Evolutionary conservation across 2,329 filamentous ascomycete species (phyloP).

Genomic region (Paecilomyces sp.): DNA sequence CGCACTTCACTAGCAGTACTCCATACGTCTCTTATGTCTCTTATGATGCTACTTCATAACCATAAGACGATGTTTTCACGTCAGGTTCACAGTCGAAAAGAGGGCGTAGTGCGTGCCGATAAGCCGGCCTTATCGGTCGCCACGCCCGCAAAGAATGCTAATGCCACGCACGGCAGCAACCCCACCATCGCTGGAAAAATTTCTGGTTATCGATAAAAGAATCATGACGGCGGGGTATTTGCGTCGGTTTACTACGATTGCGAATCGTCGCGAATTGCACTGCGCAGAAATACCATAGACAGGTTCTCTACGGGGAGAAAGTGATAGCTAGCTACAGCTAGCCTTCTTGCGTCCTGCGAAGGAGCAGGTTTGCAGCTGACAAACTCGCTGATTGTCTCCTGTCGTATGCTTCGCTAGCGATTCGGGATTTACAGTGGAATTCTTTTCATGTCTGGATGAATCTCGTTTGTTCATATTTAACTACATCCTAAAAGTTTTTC

Average conservation of each 20-base stretch:
- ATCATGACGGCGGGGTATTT: background rate
- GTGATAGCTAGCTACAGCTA: background rate
- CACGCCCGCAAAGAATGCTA: background rate
- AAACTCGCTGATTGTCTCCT: background rate
- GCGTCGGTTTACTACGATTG: background rate
- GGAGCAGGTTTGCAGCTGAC: background rate
- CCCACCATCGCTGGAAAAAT: background rate
- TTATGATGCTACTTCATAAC: too few relatives aligned
- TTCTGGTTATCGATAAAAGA: conserved; percentile 1
- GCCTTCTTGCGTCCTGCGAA: background rate
- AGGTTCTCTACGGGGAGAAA: background rate
- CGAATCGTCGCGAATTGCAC: background rate
- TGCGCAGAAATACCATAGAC: background rate
- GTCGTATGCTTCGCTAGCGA: background rate
- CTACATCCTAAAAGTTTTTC: background rate
- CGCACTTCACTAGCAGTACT: too few relatives aligned
- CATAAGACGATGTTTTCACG: background rate
- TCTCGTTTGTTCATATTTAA: too few relatives aligned
- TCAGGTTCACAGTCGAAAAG: background rate
- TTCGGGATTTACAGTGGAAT: background rate
- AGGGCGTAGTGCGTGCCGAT: background rate
- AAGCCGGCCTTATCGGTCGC: background rate
- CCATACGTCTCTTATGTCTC: too few relatives aligned
- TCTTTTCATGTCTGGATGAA: background rate
- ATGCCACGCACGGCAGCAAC: background rate